Conservation (phyloP, 2,329 filamentous ascomycete species). For the Trichoderma sp. region DNA sequence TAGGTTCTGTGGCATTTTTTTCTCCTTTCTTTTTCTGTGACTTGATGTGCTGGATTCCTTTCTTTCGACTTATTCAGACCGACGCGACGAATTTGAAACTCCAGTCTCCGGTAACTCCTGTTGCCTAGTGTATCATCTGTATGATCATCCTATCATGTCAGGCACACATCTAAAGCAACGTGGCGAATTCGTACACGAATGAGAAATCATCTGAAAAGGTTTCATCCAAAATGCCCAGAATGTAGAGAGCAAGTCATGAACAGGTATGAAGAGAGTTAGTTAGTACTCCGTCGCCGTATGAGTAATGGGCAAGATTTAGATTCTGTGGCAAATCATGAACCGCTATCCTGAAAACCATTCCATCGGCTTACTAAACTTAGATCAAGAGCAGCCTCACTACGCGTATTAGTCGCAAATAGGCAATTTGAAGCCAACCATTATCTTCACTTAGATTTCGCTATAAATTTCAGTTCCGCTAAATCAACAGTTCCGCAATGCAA, state of each 20-base stretch:
- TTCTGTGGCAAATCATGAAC: neutral
- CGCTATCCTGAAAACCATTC: neutral
- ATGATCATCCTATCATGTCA: constrained; percentile 1
- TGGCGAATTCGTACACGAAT: neutral
- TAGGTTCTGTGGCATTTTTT: constrained; percentile 33
- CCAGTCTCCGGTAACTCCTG: neutral
- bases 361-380: constrained; percentile 1
- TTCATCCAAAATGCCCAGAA: neutral
- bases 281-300: neutral
- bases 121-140: neutral
- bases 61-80: neutral
- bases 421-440: neutral
- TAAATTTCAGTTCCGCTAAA: constrained; percentile 5
- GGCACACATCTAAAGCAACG: neutral
- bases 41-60: neutral
- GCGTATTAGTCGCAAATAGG: neutral
- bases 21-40: neutral
- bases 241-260: neutral
- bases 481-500: neutral
- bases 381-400: neutral
- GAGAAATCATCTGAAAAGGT: constrained; percentile 10
- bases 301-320: neutral
- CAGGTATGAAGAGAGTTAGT: neutral
- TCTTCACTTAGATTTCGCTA: constrained; percentile 5
- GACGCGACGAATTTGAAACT: constrained; percentile 11